Conservation (phyloP, 345 rosid species). For the Raphanus raphanistrum region DNA sequence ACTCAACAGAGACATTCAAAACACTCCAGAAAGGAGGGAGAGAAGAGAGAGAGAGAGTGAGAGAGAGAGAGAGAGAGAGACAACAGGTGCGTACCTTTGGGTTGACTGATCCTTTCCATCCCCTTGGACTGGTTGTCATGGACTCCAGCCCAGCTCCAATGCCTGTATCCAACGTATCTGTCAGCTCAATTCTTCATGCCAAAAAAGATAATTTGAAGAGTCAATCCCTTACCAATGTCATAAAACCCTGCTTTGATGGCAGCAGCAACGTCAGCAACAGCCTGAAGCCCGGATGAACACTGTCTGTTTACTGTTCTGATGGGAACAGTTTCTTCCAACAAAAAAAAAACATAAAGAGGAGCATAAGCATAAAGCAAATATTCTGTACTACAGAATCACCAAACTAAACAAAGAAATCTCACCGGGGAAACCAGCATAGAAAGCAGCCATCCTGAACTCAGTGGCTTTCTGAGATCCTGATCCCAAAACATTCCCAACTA, state of each 20-base stretch:
- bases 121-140: slow-evolving; percentile 80
- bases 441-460: slow-evolving; percentile 98
- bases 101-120: slow-evolving; percentile 83
- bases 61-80: neutral
- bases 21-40: neutral
- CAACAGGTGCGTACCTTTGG: slow-evolving; percentile 54
- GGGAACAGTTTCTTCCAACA: slow-evolving; percentile 70
- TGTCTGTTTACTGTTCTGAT: slow-evolving; percentile 89
- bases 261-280: slow-evolving; percentile 98
- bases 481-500: slow-evolving; percentile 90
- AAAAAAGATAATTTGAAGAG: neutral
- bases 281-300: slow-evolving; percentile 97
- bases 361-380: slow-evolving; percentile 5
- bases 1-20: neutral
- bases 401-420: neutral
- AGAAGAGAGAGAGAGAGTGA: neutral
- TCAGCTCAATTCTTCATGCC: slow-evolving; percentile 6
- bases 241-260: slow-evolving; percentile 95
- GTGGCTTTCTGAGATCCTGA: slow-evolving; percentile 87
- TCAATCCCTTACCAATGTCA: slow-evolving; percentile 65
- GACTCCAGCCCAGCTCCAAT: slow-evolving; percentile 99
- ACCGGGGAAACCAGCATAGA: slow-evolving; percentile 98
- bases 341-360: neutral
- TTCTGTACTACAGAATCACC: neutral
- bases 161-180: slow-evolving; percentile 41